These are phyloP conservation scores for Rubus parviflorus DNA, from an alignment of 306 rosid genomes.

Conservation along the genomic window DNA sequence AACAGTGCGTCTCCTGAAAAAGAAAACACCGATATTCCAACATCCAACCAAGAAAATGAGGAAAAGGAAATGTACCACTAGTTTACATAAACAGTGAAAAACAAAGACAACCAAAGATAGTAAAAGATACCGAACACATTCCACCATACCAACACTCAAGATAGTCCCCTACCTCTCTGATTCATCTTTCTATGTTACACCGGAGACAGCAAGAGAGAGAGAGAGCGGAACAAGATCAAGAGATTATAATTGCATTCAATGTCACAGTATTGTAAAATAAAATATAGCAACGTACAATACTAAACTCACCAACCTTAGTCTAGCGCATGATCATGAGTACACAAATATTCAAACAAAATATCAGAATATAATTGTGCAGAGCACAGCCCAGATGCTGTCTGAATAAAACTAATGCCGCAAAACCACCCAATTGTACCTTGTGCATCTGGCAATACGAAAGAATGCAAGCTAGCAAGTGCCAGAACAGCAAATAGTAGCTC, in stretches of 20 bases:
- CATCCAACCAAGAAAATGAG: slow-evolving; percentile 18
- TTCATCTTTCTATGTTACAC: background rate
- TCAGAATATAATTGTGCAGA: background rate
- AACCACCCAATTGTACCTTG: slow-evolving; percentile 58
- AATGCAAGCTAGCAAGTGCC: slow-evolving; percentile 54
- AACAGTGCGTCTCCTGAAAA: slow-evolving; percentile 79
- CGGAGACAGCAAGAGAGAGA: background rate
- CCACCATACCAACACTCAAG: background rate
- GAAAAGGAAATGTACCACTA: slow-evolving; percentile 12
- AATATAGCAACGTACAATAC: background rate
- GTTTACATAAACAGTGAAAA: slow-evolving; percentile 16
- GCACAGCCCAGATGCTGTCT: slow-evolving; percentile 1
- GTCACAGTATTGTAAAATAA: background rate
- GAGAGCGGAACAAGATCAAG: background rate
- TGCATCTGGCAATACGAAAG: slow-evolving; percentile 58
- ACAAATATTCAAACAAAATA: background rate
- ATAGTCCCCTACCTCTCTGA: background rate
- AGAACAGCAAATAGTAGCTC: slow-evolving; percentile 42
- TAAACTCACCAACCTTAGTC: background rate
- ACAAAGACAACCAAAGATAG: background rate
- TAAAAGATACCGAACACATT: background rate
- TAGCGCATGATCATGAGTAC: background rate
- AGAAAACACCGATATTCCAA: slow-evolving; percentile 30
- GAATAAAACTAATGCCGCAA: background rate
- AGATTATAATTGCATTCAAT: background rate